These are phyloP conservation scores for Pseudogymnoascus sp. DNA, from an alignment of 2,329 filamentous ascomycete genomes.

Conservation along the genomic window DNA sequence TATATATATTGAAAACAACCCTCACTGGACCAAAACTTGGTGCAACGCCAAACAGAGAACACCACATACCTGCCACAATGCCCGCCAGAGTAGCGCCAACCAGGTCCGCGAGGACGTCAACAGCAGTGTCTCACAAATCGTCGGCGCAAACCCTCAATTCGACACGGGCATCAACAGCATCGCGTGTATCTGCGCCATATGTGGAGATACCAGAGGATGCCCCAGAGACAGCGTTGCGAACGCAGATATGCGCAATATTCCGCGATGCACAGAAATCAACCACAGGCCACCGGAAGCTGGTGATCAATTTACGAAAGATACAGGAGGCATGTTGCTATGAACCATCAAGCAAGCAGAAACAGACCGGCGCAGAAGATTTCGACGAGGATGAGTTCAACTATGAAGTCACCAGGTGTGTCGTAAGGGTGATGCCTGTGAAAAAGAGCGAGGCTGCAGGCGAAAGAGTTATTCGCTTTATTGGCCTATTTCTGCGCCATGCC, in stretches of 20 bases:
- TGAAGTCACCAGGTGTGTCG: slow-evolving; percentile 76
- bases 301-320: slow-evolving; percentile 80
- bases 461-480: slow-evolving; percentile 76
- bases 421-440: slow-evolving; percentile 79
- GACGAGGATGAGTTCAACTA: slow-evolving; percentile 81
- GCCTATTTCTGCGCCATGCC: slow-evolving; percentile 73
- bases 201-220: slow-evolving; percentile 65
- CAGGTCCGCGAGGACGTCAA: slow-evolving; percentile 35
- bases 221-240: slow-evolving; percentile 63
- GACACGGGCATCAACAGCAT: slow-evolving; percentile 35
- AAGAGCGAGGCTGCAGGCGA: slow-evolving; percentile 88
- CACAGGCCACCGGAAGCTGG: slow-evolving; percentile 82
- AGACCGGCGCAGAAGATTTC: slow-evolving; percentile 56
- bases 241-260: slow-evolving; percentile 67
- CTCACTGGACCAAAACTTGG: neutral
- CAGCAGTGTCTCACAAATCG: slow-evolving; percentile 36
- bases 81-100: slow-evolving; percentile 39
- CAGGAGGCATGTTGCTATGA: slow-evolving; percentile 78
- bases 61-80: slow-evolving; percentile 31
- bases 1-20: neutral
- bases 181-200: slow-evolving; percentile 33
- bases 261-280: slow-evolving; percentile 82
- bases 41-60: neutral
- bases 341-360: slow-evolving; percentile 49
- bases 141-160: slow-evolving; percentile 34